These are phyloP conservation scores for Mortierella polycephala DNA, from an alignment of 371 early-diverging fungal genomes.

Conservation along the genomic window DNA sequence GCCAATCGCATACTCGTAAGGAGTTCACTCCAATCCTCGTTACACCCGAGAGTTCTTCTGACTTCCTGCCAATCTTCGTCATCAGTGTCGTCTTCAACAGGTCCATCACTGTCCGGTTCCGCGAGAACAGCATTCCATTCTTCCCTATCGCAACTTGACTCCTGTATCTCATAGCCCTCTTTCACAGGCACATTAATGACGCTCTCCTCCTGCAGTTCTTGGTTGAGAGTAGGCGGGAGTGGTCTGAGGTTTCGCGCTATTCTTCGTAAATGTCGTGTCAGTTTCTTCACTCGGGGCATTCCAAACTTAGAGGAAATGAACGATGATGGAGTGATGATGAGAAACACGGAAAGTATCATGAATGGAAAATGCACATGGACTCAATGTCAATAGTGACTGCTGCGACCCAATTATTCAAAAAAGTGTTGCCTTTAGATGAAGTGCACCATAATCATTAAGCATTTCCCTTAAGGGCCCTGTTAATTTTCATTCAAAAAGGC, in stretches of 20 bases:
- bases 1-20: conserved; percentile 2
- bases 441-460: background rate
- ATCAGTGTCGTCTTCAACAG: conserved; percentile 5
- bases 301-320: background rate
- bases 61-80: conserved; percentile 4
- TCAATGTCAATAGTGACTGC: conserved; percentile 15
- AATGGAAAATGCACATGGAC: conserved; percentile 5
- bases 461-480: background rate
- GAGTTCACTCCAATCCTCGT: conserved; percentile 6
- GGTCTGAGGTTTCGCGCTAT: conserved; percentile 12
- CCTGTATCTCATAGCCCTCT: conserved; percentile 8
- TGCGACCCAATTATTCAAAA: conserved; percentile 12
- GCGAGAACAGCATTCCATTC: conserved; percentile 13
- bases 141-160: conserved; percentile 6
- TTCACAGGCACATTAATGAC: conserved; percentile 4
- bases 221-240: conserved; percentile 11
- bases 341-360: background rate
- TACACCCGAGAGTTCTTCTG: background rate
- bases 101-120: conserved; percentile 10
- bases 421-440: conserved; percentile 12
- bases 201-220: conserved; percentile 9
- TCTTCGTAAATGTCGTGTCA: conserved; percentile 9
- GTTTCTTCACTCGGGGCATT: conserved; percentile 14
- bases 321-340: too few species aligned
- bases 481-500: background rate